These are phyloP conservation scores for Metarhizium rileyi DNA, from an alignment of 2,329 filamentous ascomycete species.

Conservation along the genomic window DNA sequence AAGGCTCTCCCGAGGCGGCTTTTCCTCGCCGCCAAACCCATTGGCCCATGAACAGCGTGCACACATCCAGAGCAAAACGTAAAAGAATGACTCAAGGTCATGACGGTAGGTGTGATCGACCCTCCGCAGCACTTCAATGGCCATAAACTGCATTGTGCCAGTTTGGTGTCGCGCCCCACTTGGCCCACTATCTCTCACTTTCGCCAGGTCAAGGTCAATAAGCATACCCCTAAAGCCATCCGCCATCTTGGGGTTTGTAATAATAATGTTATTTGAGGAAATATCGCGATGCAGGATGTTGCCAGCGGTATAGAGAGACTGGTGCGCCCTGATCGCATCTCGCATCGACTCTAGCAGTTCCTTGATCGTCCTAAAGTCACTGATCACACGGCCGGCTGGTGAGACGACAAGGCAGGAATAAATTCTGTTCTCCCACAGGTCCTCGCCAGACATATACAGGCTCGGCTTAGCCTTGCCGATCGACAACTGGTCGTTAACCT, in stretches of 20 bases:
- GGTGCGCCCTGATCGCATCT: conserved; percentile 25
- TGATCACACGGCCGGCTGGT: conserved; percentile 9
- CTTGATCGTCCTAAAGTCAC: conserved; percentile 15
- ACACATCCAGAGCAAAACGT: too few species aligned
- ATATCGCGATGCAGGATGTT: not conserved
- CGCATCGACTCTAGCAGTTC: conserved; percentile 25
- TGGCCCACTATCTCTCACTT: not conserved
- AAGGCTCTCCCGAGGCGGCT: not conserved
- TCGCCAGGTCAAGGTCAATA: too few species aligned
- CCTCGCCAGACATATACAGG: too few species aligned
- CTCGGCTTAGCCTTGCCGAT: too few species aligned
- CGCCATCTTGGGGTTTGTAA: not conserved
- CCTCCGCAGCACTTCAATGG: conserved; percentile 3
- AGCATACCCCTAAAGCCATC: too few species aligned
- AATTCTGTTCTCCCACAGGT: too few species aligned
- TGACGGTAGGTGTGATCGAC: conserved; percentile 15
- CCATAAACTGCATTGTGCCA: too few species aligned
- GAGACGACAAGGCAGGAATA: conserved; percentile 7
- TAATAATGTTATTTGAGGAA: conserved; percentile 26
- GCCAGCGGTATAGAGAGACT: conserved; percentile 20
- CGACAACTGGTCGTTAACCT: too few species aligned
- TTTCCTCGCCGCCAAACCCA: not conserved
- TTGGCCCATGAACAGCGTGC: conserved; percentile 5
- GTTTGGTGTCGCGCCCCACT: conserved; percentile 4
- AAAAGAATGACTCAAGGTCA: conserved; percentile 7